phyloP scores from a whole-genome alignment of 1,284 basidiomycete genomes.

The Moesziomyces sp. region DNA sequence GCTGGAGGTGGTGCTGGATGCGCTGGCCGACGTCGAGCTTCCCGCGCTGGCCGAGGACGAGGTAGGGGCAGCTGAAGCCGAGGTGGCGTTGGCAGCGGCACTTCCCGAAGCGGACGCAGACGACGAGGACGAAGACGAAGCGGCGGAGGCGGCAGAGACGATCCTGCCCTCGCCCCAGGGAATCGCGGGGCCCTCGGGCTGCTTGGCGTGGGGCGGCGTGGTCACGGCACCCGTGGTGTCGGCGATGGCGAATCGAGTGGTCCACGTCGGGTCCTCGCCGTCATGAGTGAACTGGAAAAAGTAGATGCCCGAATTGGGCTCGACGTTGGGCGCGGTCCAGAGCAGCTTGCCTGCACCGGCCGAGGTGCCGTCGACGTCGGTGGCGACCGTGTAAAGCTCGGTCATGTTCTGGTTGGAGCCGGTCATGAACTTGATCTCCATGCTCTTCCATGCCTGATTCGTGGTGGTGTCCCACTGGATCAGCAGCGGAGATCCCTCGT shows the following conservation, averaged over 20 bases:
- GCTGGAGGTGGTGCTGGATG: slow-evolving; percentile 12
- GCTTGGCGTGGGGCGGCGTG: slow-evolving; percentile 71
- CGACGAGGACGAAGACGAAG: slow-evolving; percentile 15
- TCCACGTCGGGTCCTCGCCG: slow-evolving; percentile 74
- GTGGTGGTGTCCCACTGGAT: slow-evolving; percentile 47
- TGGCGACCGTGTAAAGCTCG: slow-evolving; percentile 76
- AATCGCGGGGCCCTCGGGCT: slow-evolving; percentile 73
- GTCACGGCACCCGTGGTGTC: slow-evolving; percentile 71
- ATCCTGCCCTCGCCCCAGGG: slow-evolving; percentile 79
- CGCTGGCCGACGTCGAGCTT: slow-evolving; percentile 10
- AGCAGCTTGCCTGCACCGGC: slow-evolving; percentile 69
- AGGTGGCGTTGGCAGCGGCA: slow-evolving; percentile 10
- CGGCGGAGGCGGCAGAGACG: slow-evolving; percentile 64
- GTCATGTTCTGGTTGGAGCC: slow-evolving; percentile 79
- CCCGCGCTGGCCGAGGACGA: slow-evolving; percentile 3
- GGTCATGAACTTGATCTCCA: slow-evolving; percentile 74
- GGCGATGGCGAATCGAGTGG: slow-evolving; percentile 82
- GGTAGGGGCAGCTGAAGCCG: slow-evolving; percentile 4
- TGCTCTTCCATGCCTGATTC: slow-evolving; percentile 68
- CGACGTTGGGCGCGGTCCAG: slow-evolving; percentile 80
- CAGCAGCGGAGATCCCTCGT: slow-evolving; percentile 35
- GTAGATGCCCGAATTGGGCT: slow-evolving; percentile 68
- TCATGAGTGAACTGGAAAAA: slow-evolving; percentile 64
- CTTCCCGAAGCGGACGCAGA: slow-evolving; percentile 10
- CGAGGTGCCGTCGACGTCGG: slow-evolving; percentile 74